Evolutionary conservation across 2,329 filamentous ascomycete genomes (phyloP).

Genomic region (Fusarium brachygibbosum): DNA sequence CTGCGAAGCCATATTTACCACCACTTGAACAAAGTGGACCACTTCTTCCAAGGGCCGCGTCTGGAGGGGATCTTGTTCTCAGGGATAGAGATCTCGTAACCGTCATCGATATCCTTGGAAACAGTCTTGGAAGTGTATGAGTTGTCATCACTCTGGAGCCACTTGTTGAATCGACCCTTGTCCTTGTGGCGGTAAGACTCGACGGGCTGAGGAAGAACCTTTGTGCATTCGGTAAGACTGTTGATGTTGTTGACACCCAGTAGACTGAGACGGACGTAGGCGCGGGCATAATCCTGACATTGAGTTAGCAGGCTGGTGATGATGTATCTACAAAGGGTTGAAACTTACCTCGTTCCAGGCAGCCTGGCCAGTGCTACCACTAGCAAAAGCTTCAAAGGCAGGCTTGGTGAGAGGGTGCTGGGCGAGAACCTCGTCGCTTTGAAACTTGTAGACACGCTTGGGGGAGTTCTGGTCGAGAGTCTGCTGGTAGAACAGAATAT

Average conservation of each 20-base stretch:
- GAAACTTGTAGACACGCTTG: slow-evolving; percentile 58
- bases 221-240: slow-evolving; percentile 66
- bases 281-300: slow-evolving; percentile 62
- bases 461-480: slow-evolving; percentile 52
- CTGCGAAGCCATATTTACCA: slow-evolving; percentile 19
- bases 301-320: neutral
- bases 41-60: slow-evolving; percentile 34
- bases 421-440: slow-evolving; percentile 58
- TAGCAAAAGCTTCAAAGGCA: slow-evolving; percentile 57
- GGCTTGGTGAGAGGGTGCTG: slow-evolving; percentile 53
- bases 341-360: slow-evolving; percentile 58
- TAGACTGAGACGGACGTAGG: slow-evolving; percentile 67
- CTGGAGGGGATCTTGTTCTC: slow-evolving; percentile 42
- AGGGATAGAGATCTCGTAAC: slow-evolving; percentile 43
- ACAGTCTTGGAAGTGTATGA: slow-evolving; percentile 48
- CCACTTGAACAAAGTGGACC: slow-evolving; percentile 28
- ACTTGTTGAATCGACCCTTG: slow-evolving; percentile 45
- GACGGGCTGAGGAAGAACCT: slow-evolving; percentile 59
- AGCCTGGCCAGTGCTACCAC: slow-evolving; percentile 50
- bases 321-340: neutral
- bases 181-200: slow-evolving; percentile 39
- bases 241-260: slow-evolving; percentile 71
- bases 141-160: slow-evolving; percentile 48
- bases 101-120: slow-evolving; percentile 42
- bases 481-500: slow-evolving; percentile 64